phyloP scores from a whole-genome alignment of 768 basidiomycete genomes.

The Pisolithus marmoratus region DNA sequence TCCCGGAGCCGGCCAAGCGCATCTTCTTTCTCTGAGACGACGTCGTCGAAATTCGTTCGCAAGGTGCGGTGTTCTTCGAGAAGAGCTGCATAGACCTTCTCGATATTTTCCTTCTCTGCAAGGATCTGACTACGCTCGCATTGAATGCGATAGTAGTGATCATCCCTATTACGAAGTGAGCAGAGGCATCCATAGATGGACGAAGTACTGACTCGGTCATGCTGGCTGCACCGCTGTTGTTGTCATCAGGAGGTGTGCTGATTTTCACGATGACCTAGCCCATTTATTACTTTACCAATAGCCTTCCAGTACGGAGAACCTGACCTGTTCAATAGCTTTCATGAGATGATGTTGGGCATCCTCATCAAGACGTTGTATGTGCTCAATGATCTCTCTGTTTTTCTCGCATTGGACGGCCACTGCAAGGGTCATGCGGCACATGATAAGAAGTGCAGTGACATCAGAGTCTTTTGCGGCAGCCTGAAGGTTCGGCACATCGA shows the following conservation, averaged over 20 bases:
- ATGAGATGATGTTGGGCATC: slow-evolving; percentile 84
- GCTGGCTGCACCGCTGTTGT: slow-evolving; percentile 47
- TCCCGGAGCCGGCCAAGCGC: slow-evolving; percentile 57
- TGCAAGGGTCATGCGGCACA: slow-evolving; percentile 79
- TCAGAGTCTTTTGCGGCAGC: slow-evolving; percentile 75
- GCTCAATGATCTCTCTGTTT: slow-evolving; percentile 84
- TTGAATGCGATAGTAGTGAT: slow-evolving; percentile 84
- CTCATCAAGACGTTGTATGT: slow-evolving; percentile 81
- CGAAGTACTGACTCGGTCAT: slow-evolving; percentile 74
- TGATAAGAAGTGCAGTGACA: slow-evolving; percentile 55
- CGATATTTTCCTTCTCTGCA: slow-evolving; percentile 80
- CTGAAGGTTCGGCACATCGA: slow-evolving; percentile 87
- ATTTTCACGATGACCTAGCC: slow-evolving; percentile 74
- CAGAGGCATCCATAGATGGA: slow-evolving; percentile 5
- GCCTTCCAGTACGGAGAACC: slow-evolving; percentile 14
- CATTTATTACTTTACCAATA: slow-evolving; percentile 1
- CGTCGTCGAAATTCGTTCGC: slow-evolving; percentile 75
- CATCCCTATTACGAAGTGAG: slow-evolving; percentile 51
- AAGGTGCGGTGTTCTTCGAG: slow-evolving; percentile 70
- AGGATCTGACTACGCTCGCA: slow-evolving; percentile 72
- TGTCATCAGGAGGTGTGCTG: slow-evolving; percentile 41
- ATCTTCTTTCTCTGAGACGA: slow-evolving; percentile 74
- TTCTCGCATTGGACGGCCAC: slow-evolving; percentile 86
- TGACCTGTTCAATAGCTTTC: slow-evolving; percentile 89
- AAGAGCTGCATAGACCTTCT: slow-evolving; percentile 73